Base-by-base conservation (phyloP, 257 asterid species). In the Solanum sejunctum region DNA sequence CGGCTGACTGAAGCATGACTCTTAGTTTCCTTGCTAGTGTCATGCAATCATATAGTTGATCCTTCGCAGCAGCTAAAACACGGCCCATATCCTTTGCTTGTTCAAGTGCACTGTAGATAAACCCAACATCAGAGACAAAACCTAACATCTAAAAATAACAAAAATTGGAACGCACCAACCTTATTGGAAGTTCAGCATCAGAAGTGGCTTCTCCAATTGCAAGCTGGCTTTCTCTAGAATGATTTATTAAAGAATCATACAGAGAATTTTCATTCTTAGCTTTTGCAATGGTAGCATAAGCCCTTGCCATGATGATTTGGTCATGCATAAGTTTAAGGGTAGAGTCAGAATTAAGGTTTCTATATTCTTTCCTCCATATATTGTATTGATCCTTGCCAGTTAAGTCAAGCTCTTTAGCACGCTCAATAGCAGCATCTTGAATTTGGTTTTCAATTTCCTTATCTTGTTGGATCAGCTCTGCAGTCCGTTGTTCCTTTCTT, bases 341-440 rank as follows among this genome's bases (percentile, higher is more conserved):
- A 89, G 98, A 91, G 88, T 92, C 98, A 72, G 99, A 87, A 86
- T 93, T 90, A 17, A 98, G 98, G 86, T 92, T 92, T 60, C 92
- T 98, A 47, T 96, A 94, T 83, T 93, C 98, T 90, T 92, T 92
- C 98, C 99, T 93, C 99, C 98, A 94, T 90, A 94, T 92, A 87
- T 92, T 89, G 85, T 92, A 94, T 93, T 92, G 94, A 57, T 96
- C 96, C 91, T 86, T 91, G 88, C 88, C 71, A 70, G 97, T 92
- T 85, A 94, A 92, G 88, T 94, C 98, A 71, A 94, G 92, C 90
- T 93, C 96, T 87, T 85, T 85, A 72, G 99, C 94, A 87, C 92
- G 93, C 88, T 85, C 86, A 88, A 96, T 90, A 86, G 98, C 98
- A n/a, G 92, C 94, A 84, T 91, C 97, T 88, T 94, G 97, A 90